A percentile compares a stretch with the other conserved stretches of the same genome.
phyloP scores from a whole-genome alignment of 257 asterid species.

The Handroanthus guayacan region DNA sequence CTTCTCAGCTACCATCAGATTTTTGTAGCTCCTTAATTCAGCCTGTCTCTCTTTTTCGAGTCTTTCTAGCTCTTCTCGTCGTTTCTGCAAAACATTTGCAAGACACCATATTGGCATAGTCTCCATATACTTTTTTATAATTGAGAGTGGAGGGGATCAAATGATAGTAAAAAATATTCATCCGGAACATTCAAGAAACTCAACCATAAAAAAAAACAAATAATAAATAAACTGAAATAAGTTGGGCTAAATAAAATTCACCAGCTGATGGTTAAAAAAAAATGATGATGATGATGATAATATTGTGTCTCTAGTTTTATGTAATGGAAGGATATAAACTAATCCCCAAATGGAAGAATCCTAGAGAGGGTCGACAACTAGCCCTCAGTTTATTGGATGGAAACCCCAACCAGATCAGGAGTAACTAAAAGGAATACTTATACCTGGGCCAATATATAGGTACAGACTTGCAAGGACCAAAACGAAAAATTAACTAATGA shows the following conservation, averaged over 20 bases:
- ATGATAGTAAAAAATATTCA: neutral
- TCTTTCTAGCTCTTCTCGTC: constrained; percentile 83
- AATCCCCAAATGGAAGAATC: too few species aligned
- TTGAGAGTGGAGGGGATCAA: neutral
- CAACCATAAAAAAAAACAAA: neutral
- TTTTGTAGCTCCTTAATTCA: constrained; percentile 93
- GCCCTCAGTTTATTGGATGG: too few species aligned
- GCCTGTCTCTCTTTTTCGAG: constrained; percentile 89
- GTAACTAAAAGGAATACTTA: too few species aligned
- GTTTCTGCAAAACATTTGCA: constrained; percentile 57
- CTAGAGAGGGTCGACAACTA: too few species aligned
- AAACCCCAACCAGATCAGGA: too few species aligned
- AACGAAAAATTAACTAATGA: neutral
- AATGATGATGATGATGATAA: too few species aligned
- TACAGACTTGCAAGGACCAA: neutral
- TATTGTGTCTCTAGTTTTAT: neutral
- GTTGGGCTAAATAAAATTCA: neutral
- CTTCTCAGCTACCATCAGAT: constrained; percentile 95
- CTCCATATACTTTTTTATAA: neutral
- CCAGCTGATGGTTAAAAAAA: too few species aligned
- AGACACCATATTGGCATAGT: neutral
- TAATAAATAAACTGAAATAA: neutral
- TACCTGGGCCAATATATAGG: too few species aligned
- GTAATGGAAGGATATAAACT: too few species aligned
- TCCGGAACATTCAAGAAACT: neutral